phyloP scores from a whole-genome alignment of 768 basidiomycete genomes.

The Lepiota venenata region DNA sequence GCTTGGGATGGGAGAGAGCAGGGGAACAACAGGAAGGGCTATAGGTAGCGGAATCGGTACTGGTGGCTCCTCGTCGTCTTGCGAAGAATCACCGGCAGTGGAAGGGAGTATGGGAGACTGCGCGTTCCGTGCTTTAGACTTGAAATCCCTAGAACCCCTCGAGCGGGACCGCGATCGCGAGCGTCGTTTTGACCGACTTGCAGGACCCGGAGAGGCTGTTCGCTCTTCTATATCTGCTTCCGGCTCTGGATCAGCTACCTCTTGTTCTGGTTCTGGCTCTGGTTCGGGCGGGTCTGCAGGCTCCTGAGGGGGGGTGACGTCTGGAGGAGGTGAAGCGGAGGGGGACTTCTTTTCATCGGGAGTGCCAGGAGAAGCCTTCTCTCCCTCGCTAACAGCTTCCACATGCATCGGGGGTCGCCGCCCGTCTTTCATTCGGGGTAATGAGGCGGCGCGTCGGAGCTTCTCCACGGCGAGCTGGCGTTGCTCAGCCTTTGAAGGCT shows the following conservation, averaged over 20 bases:
- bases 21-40: conserved; percentile 37
- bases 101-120: conserved; percentile 42
- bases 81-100: conserved; percentile 66
- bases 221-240: conserved; percentile 39
- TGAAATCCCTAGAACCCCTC: conserved; percentile 72
- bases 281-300: conserved; percentile 12
- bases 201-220: conserved; percentile 41
- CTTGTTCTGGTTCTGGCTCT: conserved; percentile 15
- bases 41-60: conserved; percentile 31
- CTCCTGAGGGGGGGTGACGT: conserved; percentile 6
- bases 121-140: conserved; percentile 50
- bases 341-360: conserved; percentile 31
- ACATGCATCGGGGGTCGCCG: conserved; percentile 84
- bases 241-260: conserved; percentile 29
- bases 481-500: conserved; percentile 60
- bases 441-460: conserved; percentile 87
- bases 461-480: conserved; percentile 86
- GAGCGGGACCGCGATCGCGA: conserved; percentile 79
- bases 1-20: conserved; percentile 51
- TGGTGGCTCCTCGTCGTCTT: conserved; percentile 49
- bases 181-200: conserved; percentile 57
- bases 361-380: conserved; percentile 40
- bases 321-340: conserved; percentile 24
- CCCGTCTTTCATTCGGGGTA: conserved; percentile 91
- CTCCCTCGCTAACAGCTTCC: conserved; percentile 81